phyloP scores from a whole-genome alignment of 2,329 filamentous ascomycete species.

The Lomentospora prolificans region DNA sequence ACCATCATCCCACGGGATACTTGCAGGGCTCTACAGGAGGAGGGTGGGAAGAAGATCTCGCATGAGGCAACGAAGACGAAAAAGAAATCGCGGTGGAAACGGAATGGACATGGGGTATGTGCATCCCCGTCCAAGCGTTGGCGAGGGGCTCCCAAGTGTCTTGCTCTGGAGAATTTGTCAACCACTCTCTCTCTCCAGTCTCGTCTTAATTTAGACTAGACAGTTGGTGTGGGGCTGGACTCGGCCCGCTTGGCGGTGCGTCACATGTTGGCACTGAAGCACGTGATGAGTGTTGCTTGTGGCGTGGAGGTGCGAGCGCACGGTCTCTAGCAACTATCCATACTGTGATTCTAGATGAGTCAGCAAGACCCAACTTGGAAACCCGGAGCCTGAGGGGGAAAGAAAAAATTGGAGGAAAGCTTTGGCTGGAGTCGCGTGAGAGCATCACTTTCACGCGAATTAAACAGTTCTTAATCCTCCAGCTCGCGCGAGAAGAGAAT shows the following conservation, averaged over 20 bases:
- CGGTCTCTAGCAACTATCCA: neutral
- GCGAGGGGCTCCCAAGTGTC: too few relatives aligned
- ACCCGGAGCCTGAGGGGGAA: too few relatives aligned
- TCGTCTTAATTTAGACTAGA: neutral
- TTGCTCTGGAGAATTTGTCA: neutral
- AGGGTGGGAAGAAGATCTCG: neutral
- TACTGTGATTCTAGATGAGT: neutral
- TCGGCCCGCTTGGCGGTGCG: neutral
- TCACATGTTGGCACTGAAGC: neutral
- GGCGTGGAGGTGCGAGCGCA: neutral
- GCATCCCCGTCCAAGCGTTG: neutral
- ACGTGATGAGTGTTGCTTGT: neutral
- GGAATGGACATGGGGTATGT: neutral
- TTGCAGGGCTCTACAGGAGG: neutral
- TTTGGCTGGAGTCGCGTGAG: neutral
- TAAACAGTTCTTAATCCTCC: too few relatives aligned
- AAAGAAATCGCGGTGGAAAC: neutral
- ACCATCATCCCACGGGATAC: neutral
- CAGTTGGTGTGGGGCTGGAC: neutral
- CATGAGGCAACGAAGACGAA: neutral
- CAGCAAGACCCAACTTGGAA: neutral
- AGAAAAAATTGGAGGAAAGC: neutral
- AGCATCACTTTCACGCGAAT: neutral
- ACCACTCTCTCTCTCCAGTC: neutral
- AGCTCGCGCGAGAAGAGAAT: neutral